Percentiles rank a stretch among this genome's conserved stretches.
Conservation (phyloP, 2,329 filamentous ascomycete genomes). For the Capronia epimyces region DNA sequence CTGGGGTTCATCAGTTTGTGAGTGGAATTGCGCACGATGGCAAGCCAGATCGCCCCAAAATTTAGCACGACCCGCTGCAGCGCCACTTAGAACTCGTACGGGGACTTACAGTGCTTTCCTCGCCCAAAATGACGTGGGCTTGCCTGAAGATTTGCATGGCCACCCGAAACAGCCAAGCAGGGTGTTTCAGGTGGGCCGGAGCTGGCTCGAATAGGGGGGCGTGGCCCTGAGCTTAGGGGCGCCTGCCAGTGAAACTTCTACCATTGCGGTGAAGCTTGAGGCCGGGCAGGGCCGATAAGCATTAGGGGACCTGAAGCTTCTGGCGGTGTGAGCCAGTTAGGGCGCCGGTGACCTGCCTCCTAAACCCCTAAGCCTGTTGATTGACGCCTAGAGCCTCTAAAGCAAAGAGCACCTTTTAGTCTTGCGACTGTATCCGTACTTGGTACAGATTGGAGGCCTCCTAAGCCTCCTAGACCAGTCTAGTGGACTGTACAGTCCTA, state of each 20-base stretch:
- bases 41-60: neutral
- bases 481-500: too few species aligned
- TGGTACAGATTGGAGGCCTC: too few species aligned
- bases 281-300: neutral
- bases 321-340: too few species aligned
- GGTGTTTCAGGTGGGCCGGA: neutral
- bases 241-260: neutral
- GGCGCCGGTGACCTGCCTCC: too few species aligned
- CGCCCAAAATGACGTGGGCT: neutral
- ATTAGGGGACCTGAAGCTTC: too few species aligned
- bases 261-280: neutral
- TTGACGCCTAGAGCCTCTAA: too few species aligned
- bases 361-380: too few species aligned
- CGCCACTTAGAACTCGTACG: neutral
- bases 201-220: neutral
- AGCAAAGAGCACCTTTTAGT: too few species aligned
- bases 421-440: too few species aligned
- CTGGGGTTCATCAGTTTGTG: neutral
- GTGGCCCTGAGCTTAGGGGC: neutral
- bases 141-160: neutral
- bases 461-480: too few species aligned
- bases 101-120: neutral
- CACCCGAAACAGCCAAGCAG: neutral
- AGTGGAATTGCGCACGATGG: constrained; percentile 1
- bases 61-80: neutral